Evolutionary conservation across 2,329 filamentous ascomycete genomes (phyloP).

Genomic region (Trichoderma sp.): DNA sequence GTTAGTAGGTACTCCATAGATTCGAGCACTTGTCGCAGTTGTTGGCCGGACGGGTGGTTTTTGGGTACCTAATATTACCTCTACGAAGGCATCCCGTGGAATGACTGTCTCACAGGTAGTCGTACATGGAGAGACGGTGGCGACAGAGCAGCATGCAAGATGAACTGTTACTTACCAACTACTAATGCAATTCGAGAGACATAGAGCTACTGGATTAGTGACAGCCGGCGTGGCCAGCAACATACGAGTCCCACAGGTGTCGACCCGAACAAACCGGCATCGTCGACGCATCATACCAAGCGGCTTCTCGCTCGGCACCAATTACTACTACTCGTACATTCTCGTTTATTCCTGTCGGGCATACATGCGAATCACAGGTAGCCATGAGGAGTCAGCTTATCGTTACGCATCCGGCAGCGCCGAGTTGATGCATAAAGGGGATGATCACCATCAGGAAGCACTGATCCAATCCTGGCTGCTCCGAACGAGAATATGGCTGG

Average conservation of each 20-base stretch:
- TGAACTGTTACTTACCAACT: not conserved
- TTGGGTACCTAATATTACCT: not conserved
- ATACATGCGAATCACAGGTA: not conserved
- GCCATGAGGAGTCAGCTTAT: not conserved
- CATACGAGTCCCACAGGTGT: not conserved
- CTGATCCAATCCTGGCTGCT: not conserved
- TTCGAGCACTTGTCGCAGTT: not conserved
- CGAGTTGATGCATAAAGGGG: not conserved
- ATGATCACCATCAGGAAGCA: not conserved
- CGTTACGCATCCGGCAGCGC: not conserved
- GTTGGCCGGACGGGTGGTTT: not conserved
- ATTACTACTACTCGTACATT: not conserved
- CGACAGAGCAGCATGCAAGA: not conserved
- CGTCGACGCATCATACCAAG: not conserved
- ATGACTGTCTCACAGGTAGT: not conserved
- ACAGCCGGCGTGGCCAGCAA: not conserved
- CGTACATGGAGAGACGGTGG: slow-evolving; percentile 1
- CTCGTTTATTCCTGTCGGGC: not conserved
- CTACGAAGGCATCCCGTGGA: not conserved
- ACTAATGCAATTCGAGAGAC: not conserved
- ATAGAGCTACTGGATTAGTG: not conserved
- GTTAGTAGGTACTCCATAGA: not conserved
- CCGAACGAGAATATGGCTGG: not conserved
- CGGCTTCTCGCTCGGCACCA: not conserved
- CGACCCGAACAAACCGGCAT: not conserved